These are phyloP conservation scores for Abrus precatorius DNA, from an alignment of 306 rosid genomes.

Conservation along the genomic window DNA sequence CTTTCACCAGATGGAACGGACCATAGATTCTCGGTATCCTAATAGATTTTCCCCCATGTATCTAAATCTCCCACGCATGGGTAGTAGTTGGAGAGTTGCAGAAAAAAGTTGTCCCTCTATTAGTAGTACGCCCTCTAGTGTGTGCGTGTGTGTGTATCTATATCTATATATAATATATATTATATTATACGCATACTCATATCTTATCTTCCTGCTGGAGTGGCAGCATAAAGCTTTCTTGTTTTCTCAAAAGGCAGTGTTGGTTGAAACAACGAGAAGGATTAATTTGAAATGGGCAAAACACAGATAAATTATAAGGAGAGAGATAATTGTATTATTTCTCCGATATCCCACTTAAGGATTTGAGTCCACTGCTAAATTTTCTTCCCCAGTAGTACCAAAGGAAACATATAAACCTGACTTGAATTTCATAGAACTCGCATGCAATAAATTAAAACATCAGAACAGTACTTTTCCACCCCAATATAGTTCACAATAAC, in stretches of 20 bases:
- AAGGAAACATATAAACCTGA: neutral
- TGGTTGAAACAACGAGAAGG: neutral
- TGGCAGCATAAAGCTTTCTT: neutral
- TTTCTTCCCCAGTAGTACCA: neutral
- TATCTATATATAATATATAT: too few relatives aligned
- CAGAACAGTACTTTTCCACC: conserved; percentile 35
- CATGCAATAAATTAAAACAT: conserved; percentile 1
- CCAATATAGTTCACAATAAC: conserved; percentile 28
- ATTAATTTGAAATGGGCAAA: conserved; percentile 1
- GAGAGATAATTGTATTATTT: neutral
- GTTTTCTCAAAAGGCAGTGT: neutral
- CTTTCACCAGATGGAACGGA: conserved; percentile 14
- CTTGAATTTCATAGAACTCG: neutral
- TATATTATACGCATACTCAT: neutral
- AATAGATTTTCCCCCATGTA: conserved; percentile 37
- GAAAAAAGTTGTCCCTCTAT: conserved; percentile 49
- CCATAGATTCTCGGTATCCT: conserved; percentile 45
- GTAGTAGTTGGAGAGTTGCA: conserved; percentile 49
- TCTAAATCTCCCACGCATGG: conserved; percentile 45
- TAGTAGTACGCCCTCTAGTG: conserved; percentile 22
- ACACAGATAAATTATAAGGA: neutral
- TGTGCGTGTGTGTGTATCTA: neutral
- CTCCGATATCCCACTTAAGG: conserved; percentile 22
- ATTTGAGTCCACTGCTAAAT: conserved; percentile 35
- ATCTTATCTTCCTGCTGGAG: neutral